Evolutionary conservation across 2,329 filamentous ascomycete species (phyloP).

Genomic region (Apiospora koreana): DNA sequence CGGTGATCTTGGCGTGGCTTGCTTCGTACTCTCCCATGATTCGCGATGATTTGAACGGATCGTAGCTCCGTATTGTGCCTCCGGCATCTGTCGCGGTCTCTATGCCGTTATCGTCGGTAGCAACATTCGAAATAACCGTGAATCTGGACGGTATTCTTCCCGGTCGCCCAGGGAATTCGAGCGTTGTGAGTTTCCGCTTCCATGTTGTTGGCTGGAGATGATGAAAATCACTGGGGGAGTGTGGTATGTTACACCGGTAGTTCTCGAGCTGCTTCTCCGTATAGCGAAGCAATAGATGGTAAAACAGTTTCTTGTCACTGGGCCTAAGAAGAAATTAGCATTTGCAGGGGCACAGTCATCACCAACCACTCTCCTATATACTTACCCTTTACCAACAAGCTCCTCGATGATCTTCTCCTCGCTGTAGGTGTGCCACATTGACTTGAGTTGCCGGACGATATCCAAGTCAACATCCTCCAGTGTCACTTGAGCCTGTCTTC

Average conservation of each 20-base stretch:
- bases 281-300: slow-evolving; percentile 80
- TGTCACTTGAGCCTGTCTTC: slow-evolving; percentile 57
- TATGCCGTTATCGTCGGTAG: slow-evolving; percentile 43
- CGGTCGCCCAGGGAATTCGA: slow-evolving; percentile 54
- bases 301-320: slow-evolving; percentile 94
- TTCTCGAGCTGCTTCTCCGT: slow-evolving; percentile 84
- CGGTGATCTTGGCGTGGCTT: slow-evolving; percentile 66
- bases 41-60: slow-evolving; percentile 76
- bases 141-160: slow-evolving; percentile 60
- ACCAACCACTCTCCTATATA: slow-evolving; percentile 20
- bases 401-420: slow-evolving; percentile 71
- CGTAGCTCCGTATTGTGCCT: slow-evolving; percentile 68
- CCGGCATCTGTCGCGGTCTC: slow-evolving; percentile 36
- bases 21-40: slow-evolving; percentile 48
- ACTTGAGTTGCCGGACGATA: slow-evolving; percentile 81
- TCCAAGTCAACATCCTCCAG: slow-evolving; percentile 75
- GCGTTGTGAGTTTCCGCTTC: slow-evolving; percentile 62
- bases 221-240: slow-evolving; percentile 90
- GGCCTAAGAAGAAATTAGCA: slow-evolving; percentile 47
- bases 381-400: slow-evolving; percentile 66
- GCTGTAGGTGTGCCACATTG: slow-evolving; percentile 85
- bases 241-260: slow-evolving; percentile 77
- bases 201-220: slow-evolving; percentile 64
- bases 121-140: slow-evolving; percentile 64
- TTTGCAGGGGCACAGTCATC: slow-evolving; percentile 21